A percentile compares a stretch with the other conserved stretches of the same genome.
Evolutionary conservation across 805 yeast genomes (phyloP).

Genomic region (Candida nanaspora): DNA sequence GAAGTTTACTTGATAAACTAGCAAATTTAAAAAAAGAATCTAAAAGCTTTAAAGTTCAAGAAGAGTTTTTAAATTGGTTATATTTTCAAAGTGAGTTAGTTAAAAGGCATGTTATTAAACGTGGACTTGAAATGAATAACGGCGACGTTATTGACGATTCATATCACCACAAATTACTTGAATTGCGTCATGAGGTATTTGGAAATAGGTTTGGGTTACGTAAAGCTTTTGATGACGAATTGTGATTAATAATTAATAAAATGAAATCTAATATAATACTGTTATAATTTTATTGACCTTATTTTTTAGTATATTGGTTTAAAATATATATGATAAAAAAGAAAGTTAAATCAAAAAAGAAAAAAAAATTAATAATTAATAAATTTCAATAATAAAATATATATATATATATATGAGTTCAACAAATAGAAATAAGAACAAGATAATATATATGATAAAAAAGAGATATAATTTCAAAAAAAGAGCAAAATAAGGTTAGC

Average conservation of each 20-base stretch:
- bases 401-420: too few species aligned
- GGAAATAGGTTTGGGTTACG: conserved; percentile 73
- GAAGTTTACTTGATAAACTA: conserved; percentile 32
- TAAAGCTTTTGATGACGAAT: conserved; percentile 49
- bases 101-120: conserved; percentile 14
- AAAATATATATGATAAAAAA: too few species aligned
- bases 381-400: too few species aligned
- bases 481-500: too few species aligned
- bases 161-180: conserved; percentile 21
- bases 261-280: too few species aligned
- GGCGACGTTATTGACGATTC: conserved; percentile 1
- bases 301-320: too few species aligned
- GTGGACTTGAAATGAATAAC: background rate
- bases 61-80: conserved; percentile 59
- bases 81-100: conserved; percentile 34
- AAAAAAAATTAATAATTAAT: too few species aligned
- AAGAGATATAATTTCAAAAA: too few species aligned
- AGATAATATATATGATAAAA: too few species aligned
- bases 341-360: too few species aligned
- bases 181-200: conserved; percentile 55
- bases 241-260: conserved; percentile 18
- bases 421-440: too few species aligned
- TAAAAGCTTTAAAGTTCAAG: conserved; percentile 23
- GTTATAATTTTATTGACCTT: too few species aligned
- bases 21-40: conserved; percentile 24